Percentiles rank a stretch among this genome's conserved stretches.
Evolutionary conservation across 2,329 filamentous ascomycete genomes (phyloP).

Genomic region (Colletotrichum sp.): DNA sequence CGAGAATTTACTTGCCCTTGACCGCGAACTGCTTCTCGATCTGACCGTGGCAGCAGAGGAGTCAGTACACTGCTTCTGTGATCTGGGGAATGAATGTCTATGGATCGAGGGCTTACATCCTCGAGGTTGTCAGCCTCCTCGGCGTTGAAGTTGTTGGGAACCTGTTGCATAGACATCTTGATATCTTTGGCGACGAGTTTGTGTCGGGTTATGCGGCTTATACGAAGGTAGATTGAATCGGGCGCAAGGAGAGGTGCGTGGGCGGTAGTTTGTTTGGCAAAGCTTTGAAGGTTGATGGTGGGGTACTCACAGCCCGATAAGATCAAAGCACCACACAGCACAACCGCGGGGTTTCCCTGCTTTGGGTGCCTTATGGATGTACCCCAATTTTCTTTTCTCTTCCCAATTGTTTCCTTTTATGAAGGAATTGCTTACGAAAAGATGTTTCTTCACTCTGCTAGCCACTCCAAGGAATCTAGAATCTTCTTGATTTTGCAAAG

Average conservation of each 20-base stretch:
- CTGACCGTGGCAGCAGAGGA: constrained; percentile 45
- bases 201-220: neutral
- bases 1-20: constrained; percentile 66
- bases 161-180: constrained; percentile 14
- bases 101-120: constrained; percentile 48
- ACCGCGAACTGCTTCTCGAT: constrained; percentile 99
- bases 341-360: constrained; percentile 3
- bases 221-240: neutral
- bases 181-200: neutral
- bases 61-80: neutral
- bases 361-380: neutral
- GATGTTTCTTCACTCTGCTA: neutral
- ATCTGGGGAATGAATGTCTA: neutral
- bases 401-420: neutral
- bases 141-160: constrained; percentile 65
- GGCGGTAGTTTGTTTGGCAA: neutral
- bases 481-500: neutral
- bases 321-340: neutral
- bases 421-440: neutral
- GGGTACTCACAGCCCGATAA: constrained; percentile 2
- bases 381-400: neutral
- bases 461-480: neutral
- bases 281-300: constrained; percentile 5
- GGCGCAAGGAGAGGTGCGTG: neutral
- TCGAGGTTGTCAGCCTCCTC: constrained; percentile 60